Base-by-base conservation (phyloP, 352 stramenopile genomes). In the Globisporangium parvum region DNA sequence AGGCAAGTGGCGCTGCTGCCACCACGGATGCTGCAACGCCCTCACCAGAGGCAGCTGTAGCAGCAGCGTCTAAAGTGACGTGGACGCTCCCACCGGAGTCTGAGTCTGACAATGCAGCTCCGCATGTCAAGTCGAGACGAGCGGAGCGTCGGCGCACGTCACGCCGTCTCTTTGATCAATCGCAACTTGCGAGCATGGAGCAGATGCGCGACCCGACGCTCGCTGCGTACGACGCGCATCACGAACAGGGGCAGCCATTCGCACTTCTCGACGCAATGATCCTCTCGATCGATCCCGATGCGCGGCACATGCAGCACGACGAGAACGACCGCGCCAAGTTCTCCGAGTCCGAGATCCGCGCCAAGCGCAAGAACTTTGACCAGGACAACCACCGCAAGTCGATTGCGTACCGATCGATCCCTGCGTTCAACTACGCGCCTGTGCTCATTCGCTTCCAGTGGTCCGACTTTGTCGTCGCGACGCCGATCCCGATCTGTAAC, bases 391-490 rank as follows among this genome's bases (percentile, higher is more conserved):
- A 76, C 37, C 75, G 66, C 39, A 89, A 89, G 47, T 77, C 75
- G 10, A 71, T 89, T 49, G 75, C 74, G 10, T 61, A 73, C 21
- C 76, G 74, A 18, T 72, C 69, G 21, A 86, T 84, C 23, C 78
- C 78, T 20, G 70, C 76, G 10, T 89, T 89, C 56, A 87, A 87
- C 39, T 87, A 87, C 57, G 65, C 73, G 41, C 75, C 75, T 0
- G 68, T 89, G 37, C 24, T 70, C 14, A 78, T 89, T 54, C 75
- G 85, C 37, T 87, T 89, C 53, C 74, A 89, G 55, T 87, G 79
- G 76, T 87, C 76, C 0, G 76, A 87, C 49, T 89, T 89, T 37
- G 76, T 89, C 9, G 69, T 89, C 17, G 79, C 79, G 6, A 78
- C 62, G 6, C 75, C 78, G 0, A 76, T 87, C 35, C 54, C 64